A percentile compares a stretch with the other conserved stretches of the same genome.
Evolutionary conservation across 257 asterid species (phyloP).

Genomic region (Coffea canephora): DNA sequence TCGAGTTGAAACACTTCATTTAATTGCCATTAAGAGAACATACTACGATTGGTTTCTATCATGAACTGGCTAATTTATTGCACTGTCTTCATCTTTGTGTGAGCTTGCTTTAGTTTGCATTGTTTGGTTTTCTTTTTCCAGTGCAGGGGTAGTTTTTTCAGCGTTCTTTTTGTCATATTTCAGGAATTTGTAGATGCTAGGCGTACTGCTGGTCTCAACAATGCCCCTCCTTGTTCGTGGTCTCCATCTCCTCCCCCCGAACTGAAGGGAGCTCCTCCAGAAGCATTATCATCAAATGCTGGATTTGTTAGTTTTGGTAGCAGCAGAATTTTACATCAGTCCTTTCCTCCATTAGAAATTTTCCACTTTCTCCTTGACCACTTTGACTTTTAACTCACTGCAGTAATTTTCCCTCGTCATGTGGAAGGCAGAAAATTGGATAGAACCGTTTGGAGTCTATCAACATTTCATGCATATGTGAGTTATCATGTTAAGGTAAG

Average conservation of each 20-base stretch:
- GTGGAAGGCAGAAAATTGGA: conserved; percentile 94
- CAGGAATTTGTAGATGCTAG: conserved; percentile 98
- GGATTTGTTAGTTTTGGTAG: conserved; percentile 96
- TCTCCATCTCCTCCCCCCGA: conserved; percentile 86
- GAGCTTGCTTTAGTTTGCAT: neutral
- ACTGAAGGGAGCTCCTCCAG: conserved; percentile 60
- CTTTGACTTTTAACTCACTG: conserved; percentile 19
- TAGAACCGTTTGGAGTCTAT: conserved; percentile 90
- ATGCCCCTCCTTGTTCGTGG: conserved; percentile 93
- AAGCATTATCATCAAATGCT: conserved; percentile 77
- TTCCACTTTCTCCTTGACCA: conserved; percentile 11
- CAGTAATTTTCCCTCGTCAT: conserved; percentile 89
- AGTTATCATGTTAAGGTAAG: conserved; percentile 96
- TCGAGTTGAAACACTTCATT: neutral
- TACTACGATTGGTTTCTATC: neutral
- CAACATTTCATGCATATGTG: conserved; percentile 93
- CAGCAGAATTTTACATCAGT: conserved; percentile 7
- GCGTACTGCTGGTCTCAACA: conserved; percentile 76
- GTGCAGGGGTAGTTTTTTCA: neutral
- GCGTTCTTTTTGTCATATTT: conserved; percentile 1
- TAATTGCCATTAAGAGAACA: neutral
- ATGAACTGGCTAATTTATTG: neutral
- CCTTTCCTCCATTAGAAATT: conserved; percentile 13
- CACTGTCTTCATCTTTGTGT: neutral
- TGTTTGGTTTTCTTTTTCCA: no score